These are phyloP conservation scores for Psilocybe mexicana DNA, from an alignment of 1,284 basidiomycete species.

Conservation along the genomic window DNA sequence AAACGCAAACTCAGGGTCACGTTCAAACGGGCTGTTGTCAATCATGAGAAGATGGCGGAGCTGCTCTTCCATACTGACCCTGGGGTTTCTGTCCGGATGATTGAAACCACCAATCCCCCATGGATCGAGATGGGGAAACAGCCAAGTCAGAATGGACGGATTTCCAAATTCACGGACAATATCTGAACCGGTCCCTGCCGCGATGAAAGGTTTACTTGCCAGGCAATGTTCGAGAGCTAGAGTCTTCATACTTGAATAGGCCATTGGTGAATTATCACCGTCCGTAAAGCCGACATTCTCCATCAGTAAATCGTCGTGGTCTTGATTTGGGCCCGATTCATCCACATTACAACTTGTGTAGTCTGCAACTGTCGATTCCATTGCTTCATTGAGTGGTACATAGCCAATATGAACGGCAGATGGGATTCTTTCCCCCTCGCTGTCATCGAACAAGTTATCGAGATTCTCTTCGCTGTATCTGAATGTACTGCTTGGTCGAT, in stretches of 20 bases:
- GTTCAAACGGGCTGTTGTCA: constrained; percentile 14
- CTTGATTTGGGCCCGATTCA: not conserved
- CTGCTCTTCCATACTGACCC: constrained; percentile 1
- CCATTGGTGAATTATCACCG: constrained; percentile 6
- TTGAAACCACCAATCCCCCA: constrained; percentile 21
- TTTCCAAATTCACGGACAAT: constrained; percentile 15
- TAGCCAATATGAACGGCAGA: constrained; percentile 1
- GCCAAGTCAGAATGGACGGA: constrained; percentile 13
- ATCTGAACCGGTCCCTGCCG: not conserved
- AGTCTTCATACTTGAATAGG: constrained; percentile 10
- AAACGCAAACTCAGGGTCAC: constrained; percentile 14
- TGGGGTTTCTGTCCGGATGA: not conserved
- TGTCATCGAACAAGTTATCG: not conserved
- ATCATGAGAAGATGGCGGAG: constrained; percentile 18
- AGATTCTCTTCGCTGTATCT: constrained; percentile 9
- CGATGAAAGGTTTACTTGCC: constrained; percentile 5
- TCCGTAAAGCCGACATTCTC: constrained; percentile 18
- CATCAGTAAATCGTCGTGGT: constrained; percentile 7
- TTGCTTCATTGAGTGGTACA: not conserved
- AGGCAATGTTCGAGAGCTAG: constrained; percentile 11
- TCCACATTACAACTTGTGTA: constrained; percentile 3
- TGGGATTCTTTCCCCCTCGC: not conserved
- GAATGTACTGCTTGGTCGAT: not conserved
- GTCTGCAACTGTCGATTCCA: constrained; percentile 1
- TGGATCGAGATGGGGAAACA: constrained; percentile 20